Evolutionary conservation across 2,329 filamentous ascomycete species (phyloP).

Genomic region (Cladosporium sphaerospermum): DNA sequence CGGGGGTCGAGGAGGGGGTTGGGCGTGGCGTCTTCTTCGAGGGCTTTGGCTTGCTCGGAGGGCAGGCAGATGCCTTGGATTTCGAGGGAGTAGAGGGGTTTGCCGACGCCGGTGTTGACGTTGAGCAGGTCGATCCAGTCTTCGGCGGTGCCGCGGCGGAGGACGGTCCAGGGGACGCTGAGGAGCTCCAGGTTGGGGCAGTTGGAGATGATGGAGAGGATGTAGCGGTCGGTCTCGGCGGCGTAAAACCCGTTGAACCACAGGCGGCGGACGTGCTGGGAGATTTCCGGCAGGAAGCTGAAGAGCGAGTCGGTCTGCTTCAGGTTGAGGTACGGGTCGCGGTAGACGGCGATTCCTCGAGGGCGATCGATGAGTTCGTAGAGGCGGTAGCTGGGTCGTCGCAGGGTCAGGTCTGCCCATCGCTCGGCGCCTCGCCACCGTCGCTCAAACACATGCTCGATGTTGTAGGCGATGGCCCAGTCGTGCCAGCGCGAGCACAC

Average conservation of each 20-base stretch:
- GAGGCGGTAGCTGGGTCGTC: conserved; percentile 36
- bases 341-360: conserved; percentile 45
- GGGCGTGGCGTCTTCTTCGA: conserved; percentile 33
- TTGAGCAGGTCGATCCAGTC: conserved; percentile 46
- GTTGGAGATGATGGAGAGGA: conserved; percentile 43
- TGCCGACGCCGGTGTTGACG: conserved; percentile 31
- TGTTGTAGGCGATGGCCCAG: conserved; percentile 47
- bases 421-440: conserved; percentile 48
- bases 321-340: conserved; percentile 46
- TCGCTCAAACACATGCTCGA: conserved; percentile 47
- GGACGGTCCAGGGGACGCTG: conserved; percentile 48
- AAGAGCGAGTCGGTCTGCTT: conserved; percentile 44
- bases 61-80: conserved; percentile 46
- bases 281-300: conserved; percentile 39
- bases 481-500: conserved; percentile 48
- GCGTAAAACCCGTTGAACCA: conserved; percentile 52
- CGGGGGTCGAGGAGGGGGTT: conserved; percentile 37
- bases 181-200: conserved; percentile 44
- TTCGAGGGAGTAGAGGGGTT: conserved; percentile 45
- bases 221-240: conserved; percentile 44
- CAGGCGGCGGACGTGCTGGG: conserved; percentile 45
- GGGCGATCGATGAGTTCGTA: conserved; percentile 45
- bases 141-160: conserved; percentile 42
- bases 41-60: conserved; percentile 36
- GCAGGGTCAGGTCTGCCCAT: conserved; percentile 44